A percentile compares a stretch with the other conserved stretches of the same genome.
Conservation (phyloP, 108 stramenopile species). For the Nannochloropsis oceanica region DNA sequence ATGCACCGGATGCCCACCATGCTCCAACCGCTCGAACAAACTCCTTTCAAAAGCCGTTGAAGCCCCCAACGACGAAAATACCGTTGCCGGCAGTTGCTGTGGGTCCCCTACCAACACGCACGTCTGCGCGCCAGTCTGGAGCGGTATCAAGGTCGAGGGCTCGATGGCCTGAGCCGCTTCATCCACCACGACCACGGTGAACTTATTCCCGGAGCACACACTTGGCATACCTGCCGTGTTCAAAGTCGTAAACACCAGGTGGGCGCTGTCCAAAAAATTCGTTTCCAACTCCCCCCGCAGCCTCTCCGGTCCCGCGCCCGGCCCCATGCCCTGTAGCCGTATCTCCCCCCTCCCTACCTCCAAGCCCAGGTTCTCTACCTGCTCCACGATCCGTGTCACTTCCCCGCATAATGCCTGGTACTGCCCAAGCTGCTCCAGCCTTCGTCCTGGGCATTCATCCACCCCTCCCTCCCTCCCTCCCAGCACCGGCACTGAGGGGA, state of each 20-base stretch:
- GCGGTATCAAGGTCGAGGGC: slow-evolving; percentile 76
- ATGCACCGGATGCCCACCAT: slow-evolving; percentile 68
- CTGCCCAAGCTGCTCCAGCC: not conserved
- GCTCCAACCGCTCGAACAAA: slow-evolving; percentile 89
- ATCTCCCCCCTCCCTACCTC: not conserved
- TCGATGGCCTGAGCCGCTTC: slow-evolving; percentile 95
- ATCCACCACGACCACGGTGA: slow-evolving; percentile 92
- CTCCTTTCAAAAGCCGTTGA: slow-evolving; percentile 70
- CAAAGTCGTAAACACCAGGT: slow-evolving; percentile 90
- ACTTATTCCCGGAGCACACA: slow-evolving; percentile 60
- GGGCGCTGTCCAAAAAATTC: slow-evolving; percentile 56
- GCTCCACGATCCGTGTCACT: slow-evolving; percentile 14
- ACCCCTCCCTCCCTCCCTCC: not conserved
- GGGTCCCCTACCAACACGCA: slow-evolving; percentile 70
- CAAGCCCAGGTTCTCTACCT: slow-evolving; percentile 5
- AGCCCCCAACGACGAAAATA: slow-evolving; percentile 52
- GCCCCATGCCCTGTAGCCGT: not conserved
- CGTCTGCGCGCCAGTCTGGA: slow-evolving; percentile 53
- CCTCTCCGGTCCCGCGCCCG: not conserved
- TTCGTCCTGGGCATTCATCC: not conserved
- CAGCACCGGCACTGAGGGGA: not conserved
- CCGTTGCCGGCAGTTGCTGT: slow-evolving; percentile 93
- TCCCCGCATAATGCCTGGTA: not conserved
- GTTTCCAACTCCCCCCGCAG: not conserved
- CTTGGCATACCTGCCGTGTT: slow-evolving; percentile 60